Evolutionary conservation across 805 yeast species (phyloP).

Genomic region (Kodamaea fukazawae): DNA sequence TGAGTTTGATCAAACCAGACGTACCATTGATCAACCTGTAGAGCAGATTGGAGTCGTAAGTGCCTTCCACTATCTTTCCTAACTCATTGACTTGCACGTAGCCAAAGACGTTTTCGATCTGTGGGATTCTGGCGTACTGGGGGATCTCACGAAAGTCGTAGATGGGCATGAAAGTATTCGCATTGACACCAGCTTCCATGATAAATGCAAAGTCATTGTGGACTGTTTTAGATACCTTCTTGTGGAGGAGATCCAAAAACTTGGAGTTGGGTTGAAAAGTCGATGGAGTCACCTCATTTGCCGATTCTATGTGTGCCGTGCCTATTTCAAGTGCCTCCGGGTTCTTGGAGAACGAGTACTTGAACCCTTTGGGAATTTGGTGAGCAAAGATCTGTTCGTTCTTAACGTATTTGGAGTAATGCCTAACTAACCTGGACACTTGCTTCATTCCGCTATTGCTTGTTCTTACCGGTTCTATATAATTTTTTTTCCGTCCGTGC

Average conservation of each 20-base stretch:
- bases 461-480: no score
- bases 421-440: conserved; percentile 3
- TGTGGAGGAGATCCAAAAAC: conserved; percentile 29
- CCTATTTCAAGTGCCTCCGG: conserved; percentile 14
- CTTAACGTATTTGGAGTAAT: conserved; percentile 6
- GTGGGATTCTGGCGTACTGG: conserved; percentile 62
- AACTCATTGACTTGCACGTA: conserved; percentile 56
- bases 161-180: conserved; percentile 60
- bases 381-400: conserved; percentile 13
- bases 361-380: conserved; percentile 6
- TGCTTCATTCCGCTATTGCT: background rate
- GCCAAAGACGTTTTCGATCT: conserved; percentile 68
- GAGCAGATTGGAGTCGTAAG: conserved; percentile 58
- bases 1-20: conserved; percentile 50
- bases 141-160: conserved; percentile 69
- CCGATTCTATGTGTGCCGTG: background rate
- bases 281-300: conserved; percentile 17
- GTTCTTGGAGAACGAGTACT: conserved; percentile 11
- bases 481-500: no score
- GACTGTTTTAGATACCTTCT: conserved; percentile 21
- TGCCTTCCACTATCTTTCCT: conserved; percentile 52
- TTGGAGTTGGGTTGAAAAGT: conserved; percentile 24
- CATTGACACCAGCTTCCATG: conserved; percentile 54
- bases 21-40: conserved; percentile 49
- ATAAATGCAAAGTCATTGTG: conserved; percentile 51